Conservation (phyloP, 176 grass and related monocot genomes). For the Bromus sterilis region DNA sequence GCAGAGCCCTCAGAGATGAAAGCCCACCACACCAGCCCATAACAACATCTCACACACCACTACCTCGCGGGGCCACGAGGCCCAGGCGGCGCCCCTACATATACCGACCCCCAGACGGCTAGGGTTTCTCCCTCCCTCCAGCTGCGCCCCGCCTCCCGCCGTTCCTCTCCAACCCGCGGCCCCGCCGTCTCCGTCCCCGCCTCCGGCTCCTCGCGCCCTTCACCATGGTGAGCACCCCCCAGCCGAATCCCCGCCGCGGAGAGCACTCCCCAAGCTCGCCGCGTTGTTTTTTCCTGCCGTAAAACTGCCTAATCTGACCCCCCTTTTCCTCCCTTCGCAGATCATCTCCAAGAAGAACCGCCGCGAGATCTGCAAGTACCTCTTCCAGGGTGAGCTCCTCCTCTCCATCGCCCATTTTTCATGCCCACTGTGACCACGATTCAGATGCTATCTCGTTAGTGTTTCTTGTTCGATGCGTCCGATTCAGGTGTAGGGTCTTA, state of each 20-base stretch:
- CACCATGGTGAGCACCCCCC: conserved; percentile 30
- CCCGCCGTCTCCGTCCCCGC: not conserved
- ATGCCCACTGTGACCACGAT: too few relatives aligned
- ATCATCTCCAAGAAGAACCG: conserved; percentile 81
- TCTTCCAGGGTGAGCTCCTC: conserved; percentile 49
- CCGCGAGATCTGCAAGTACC: conserved; percentile 73
- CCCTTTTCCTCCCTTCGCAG: not conserved
- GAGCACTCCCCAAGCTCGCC: too few relatives aligned
- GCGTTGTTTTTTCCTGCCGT: not conserved
- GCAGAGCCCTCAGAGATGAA: too few relatives aligned
- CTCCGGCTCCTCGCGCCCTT: not conserved
- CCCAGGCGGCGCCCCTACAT: not conserved
- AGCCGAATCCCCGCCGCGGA: not conserved
- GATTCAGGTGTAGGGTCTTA: not conserved
- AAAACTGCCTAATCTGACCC: not conserved
- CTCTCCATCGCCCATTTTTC: not conserved
- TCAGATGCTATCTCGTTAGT: not conserved
- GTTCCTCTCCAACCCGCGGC: not conserved
- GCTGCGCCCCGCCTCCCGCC: not conserved
- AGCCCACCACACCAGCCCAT: not conserved
- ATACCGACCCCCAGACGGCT: not conserved
- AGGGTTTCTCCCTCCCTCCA: conserved; percentile 23
- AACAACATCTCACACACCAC: not conserved
- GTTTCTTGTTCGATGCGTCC: not conserved
- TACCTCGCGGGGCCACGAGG: not conserved